These are phyloP conservation scores for Cladosporium sphaerospermum DNA, from an alignment of 2,329 filamentous ascomycete genomes.

Conservation along the genomic window DNA sequence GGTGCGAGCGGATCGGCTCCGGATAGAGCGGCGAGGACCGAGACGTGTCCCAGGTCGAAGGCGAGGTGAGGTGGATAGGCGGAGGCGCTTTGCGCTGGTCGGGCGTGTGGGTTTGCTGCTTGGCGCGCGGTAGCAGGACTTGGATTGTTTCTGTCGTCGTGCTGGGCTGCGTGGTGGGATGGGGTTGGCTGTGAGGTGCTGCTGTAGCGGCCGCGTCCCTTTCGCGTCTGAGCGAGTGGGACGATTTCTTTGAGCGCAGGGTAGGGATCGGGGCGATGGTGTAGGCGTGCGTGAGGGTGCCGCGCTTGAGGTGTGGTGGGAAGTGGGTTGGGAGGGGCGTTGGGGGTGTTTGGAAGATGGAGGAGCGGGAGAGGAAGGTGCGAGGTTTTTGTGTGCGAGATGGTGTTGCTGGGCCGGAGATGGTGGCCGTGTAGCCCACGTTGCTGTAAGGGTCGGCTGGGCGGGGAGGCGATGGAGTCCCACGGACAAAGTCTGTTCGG, in stretches of 20 bases:
- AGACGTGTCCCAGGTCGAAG: slow-evolving; percentile 7
- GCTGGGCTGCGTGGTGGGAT: not conserved
- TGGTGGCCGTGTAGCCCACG: slow-evolving; percentile 6
- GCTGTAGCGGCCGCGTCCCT: slow-evolving; percentile 17
- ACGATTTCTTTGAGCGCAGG: slow-evolving; percentile 26
- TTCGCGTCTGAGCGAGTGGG: slow-evolving; percentile 27
- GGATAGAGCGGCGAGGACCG: slow-evolving; percentile 3
- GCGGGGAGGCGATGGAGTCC: slow-evolving; percentile 25
- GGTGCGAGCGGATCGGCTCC: not conserved
- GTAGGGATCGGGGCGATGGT: slow-evolving; percentile 27
- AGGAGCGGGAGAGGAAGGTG: slow-evolving; percentile 23
- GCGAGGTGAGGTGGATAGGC: not conserved
- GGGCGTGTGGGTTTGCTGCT: slow-evolving; percentile 15
- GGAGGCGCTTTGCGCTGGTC: slow-evolving; percentile 14
- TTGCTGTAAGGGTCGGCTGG: slow-evolving; percentile 9
- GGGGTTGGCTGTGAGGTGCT: slow-evolving; percentile 8
- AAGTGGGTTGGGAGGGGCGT: slow-evolving; percentile 23
- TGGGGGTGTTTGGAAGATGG: slow-evolving; percentile 18
- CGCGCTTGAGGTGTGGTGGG: slow-evolving; percentile 28
- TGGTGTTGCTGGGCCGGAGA: slow-evolving; percentile 17
- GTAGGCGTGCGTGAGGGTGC: slow-evolving; percentile 27
- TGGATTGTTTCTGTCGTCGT: slow-evolving; percentile 39
- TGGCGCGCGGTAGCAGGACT: slow-evolving; percentile 22
- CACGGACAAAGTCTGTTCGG: slow-evolving; percentile 30
- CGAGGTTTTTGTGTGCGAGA: slow-evolving; percentile 16